Evolutionary conservation across 78 protist species (phyloP), one percentile per base, ranked within the genome.

Genomic region (Andalucia godoyi): DNA sequence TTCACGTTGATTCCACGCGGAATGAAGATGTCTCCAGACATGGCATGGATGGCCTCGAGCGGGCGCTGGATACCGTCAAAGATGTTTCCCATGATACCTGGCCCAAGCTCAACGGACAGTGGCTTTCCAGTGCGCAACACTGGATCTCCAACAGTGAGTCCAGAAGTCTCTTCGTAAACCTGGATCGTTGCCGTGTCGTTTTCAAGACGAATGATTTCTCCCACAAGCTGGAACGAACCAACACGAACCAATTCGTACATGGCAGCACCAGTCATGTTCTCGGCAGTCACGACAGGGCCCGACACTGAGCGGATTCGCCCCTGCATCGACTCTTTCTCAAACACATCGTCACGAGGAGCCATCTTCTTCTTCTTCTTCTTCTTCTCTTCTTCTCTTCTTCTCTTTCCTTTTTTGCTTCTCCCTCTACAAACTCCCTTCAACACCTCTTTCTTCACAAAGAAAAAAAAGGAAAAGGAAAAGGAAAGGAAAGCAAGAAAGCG

Each of bases 21-120:
- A 53, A 97, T 95, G 85, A 76, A 97, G 55, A 97, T 91, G 58
- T 81, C 62, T 27, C 70, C 79, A 41, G 84, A 83, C 79, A 87
- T 83, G 23, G 60, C 83, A 34, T 32, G 60, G 51, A 64, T 42
- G 49, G 57, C 85, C 77, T 90, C 76, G 36, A 98, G 92, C 52
- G 99, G 99, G 34, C 99, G 88, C 90, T 95, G 99, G 66, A 98
- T 96, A 52, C 99, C 99, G 72, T 98, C 99, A 41, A 85, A 98
- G 61, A 98, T 96, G 30, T 69, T 65, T 34, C 84, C 81, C 85
- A 98, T 66, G 61, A 74, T 74, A 47, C 99, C 99, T 18, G 99
- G 99, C 42, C 99, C 99, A 25, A 98, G 83, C 75, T 93, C 97
- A 2, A 94, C 97, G 23, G 98, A 93, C 27, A 98, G 87, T 21